phyloP scores from a whole-genome alignment of 2,329 filamentous ascomycete species.

The Penicillium sp. region DNA sequence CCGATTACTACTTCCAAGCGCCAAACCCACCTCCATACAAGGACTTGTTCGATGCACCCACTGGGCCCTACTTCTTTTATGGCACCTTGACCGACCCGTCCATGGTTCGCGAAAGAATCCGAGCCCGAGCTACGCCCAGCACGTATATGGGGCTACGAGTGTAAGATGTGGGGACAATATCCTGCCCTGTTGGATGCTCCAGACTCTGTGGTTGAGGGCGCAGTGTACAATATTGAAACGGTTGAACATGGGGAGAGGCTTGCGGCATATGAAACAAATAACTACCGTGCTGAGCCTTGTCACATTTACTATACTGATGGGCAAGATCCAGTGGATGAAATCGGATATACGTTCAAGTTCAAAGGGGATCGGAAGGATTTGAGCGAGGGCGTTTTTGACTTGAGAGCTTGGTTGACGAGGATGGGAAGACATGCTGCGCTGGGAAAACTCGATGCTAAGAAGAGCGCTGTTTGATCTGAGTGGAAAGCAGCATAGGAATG shows the following conservation, averaged over 20 bases:
- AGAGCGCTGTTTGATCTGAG: no score
- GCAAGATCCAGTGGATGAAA: slow-evolving; percentile 1
- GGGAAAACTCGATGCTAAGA: no score
- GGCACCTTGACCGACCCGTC: slow-evolving; percentile 32
- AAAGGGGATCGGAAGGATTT: neutral
- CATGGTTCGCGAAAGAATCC: slow-evolving; percentile 21
- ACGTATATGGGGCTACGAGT: slow-evolving; percentile 22
- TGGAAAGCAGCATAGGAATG: no score
- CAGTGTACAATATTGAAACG: slow-evolving; percentile 22
- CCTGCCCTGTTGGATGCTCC: no score
- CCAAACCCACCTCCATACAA: neutral
- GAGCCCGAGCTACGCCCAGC: slow-evolving; percentile 20
- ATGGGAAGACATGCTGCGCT: neutral
- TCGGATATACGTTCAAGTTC: slow-evolving; percentile 5
- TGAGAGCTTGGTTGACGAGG: slow-evolving; percentile 4
- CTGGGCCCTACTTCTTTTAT: slow-evolving; percentile 36
- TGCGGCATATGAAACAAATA: slow-evolving; percentile 22
- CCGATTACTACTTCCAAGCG: slow-evolving; percentile 4
- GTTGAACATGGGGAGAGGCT: slow-evolving; percentile 18
- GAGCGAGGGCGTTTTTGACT: slow-evolving; percentile 6
- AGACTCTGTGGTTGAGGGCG: slow-evolving; percentile 16
- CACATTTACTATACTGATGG: slow-evolving; percentile 4
- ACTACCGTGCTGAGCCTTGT: slow-evolving; percentile 2
- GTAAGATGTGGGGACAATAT: slow-evolving; percentile 27
- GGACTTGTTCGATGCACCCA: slow-evolving; percentile 9